phyloP scores from a whole-genome alignment of 768 basidiomycete species.

The Boletus huronensis region DNA sequence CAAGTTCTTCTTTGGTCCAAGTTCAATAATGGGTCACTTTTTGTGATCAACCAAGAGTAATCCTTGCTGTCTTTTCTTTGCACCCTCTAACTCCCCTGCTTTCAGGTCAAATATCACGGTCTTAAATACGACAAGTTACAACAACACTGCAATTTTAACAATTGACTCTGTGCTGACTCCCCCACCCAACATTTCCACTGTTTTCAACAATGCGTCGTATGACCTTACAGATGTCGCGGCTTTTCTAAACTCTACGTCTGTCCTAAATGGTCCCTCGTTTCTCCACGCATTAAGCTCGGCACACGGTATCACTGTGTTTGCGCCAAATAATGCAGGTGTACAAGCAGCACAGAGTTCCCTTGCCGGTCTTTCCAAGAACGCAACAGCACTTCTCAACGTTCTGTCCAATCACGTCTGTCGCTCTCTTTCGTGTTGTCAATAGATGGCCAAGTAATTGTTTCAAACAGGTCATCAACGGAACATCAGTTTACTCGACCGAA shows the following conservation, averaged over 20 bases:
- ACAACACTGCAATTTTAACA: slow-evolving; percentile 44
- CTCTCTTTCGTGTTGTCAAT: neutral
- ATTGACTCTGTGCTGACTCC: slow-evolving; percentile 50
- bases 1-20: slow-evolving; percentile 55
- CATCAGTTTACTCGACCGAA: slow-evolving; percentile 58
- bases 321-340: slow-evolving; percentile 55
- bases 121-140: slow-evolving; percentile 36
- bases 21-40: slow-evolving; percentile 35
- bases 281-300: slow-evolving; percentile 33
- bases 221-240: slow-evolving; percentile 37
- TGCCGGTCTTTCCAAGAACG: slow-evolving; percentile 39
- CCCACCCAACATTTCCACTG: slow-evolving; percentile 46
- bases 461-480: slow-evolving; percentile 60
- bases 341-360: slow-evolving; percentile 33
- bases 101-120: slow-evolving; percentile 35
- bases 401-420: slow-evolving; percentile 57
- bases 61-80: slow-evolving; percentile 1
- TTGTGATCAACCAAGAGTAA: slow-evolving; percentile 50
- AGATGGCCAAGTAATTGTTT: neutral
- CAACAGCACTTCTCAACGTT: slow-evolving; percentile 42
- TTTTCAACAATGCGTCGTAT: slow-evolving; percentile 36
- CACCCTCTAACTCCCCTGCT: neutral
- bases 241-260: slow-evolving; percentile 14
- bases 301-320: slow-evolving; percentile 63
- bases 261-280: slow-evolving; percentile 25